Evolutionary conservation across 2,329 filamentous ascomycete genomes (phyloP), one percentile per base, ranked within the genome.

Genomic region (Fusarium albosuccineum): DNA sequence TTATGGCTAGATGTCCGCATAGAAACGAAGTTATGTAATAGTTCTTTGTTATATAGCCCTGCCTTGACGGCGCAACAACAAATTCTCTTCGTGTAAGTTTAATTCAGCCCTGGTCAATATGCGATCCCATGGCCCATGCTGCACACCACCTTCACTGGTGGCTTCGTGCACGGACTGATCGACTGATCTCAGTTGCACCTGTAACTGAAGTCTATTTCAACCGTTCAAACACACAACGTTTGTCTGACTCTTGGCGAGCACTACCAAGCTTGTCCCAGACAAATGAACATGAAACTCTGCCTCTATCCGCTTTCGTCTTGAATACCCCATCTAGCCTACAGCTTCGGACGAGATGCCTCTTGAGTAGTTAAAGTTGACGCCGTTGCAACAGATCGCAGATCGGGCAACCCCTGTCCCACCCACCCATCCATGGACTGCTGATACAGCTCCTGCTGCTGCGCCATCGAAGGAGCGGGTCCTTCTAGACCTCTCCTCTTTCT

Each of bases 401-500:
- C 66, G 0, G 66, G 66, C 39, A 69, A 34, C 3, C 66, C 66
- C 33, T 69, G 66, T 1, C 45, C 22, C 7, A 67, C 40, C 66
- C 66, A 69, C 0, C 51, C 66, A 29, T 67, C 37, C 66, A 69
- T 69, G 1, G 66, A 40, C 51, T 57, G 40, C 14, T 67, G 52
- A 4, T 67, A 69, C 29, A 69, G 6, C 17, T 45, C 7, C 17
- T 37, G 36, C 29, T 69, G 66, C 8, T 63, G 60, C 16, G 67
- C 59, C 26, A 51, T 30, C 1, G 55, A 64, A 3, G 63, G 59
- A 26, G 66, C 66, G 37, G 55, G 54, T 1, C 34, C 34, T 3
- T 39, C 9, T 3, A 70, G n/a, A 2, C 66, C 66, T 9, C 66
- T 48, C 4, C 22, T 54, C 1, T 13, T 26, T 17, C 66, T 57